phyloP scores from a whole-genome alignment of 164 flowering plant species.

The Magnolia kwangsiensis region DNA sequence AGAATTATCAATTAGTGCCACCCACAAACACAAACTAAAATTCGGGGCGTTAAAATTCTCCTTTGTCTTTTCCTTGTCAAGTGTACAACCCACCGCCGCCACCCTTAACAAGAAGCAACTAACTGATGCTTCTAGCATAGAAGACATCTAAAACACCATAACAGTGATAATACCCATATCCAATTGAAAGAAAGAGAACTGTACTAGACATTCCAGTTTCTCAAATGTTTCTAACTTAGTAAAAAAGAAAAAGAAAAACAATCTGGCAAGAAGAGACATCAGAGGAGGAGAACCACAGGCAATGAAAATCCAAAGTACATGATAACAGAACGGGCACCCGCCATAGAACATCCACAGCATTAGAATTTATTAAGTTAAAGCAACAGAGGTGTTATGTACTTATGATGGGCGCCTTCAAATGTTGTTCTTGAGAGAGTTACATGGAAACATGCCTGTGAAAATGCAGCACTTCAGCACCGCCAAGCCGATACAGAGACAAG shows the following conservation, averaged over 20 bases:
- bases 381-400: slow-evolving; percentile 19
- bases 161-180: slow-evolving; percentile 21
- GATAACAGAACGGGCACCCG: slow-evolving; percentile 10
- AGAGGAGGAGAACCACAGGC: slow-evolving; percentile 33
- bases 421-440: slow-evolving; percentile 9
- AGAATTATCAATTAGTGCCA: not conserved
- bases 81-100: slow-evolving; percentile 22
- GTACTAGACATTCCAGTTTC: slow-evolving; percentile 36
- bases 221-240: slow-evolving; percentile 27
- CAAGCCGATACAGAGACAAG: slow-evolving; percentile 85
- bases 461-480: slow-evolving; percentile 53
- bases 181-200: slow-evolving; percentile 23
- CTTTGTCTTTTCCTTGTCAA: slow-evolving; percentile 19
- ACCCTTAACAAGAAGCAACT: slow-evolving; percentile 15
- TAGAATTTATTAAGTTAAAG: slow-evolving; percentile 10
- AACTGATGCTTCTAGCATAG: slow-evolving; percentile 11
- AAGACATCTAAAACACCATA: slow-evolving; percentile 20
- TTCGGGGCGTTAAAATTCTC: slow-evolving; percentile 16
- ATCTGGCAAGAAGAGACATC: slow-evolving; percentile 36
- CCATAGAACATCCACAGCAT: slow-evolving; percentile 9
- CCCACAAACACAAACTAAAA: not conserved
- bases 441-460: slow-evolving; percentile 27
- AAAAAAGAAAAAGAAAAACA: slow-evolving; percentile 21
- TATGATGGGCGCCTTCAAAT: slow-evolving; percentile 31
- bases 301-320: slow-evolving; percentile 17